phyloP scores from a whole-genome alignment of 345 rosid species.

The Zanthoxylum bungeanum region DNA sequence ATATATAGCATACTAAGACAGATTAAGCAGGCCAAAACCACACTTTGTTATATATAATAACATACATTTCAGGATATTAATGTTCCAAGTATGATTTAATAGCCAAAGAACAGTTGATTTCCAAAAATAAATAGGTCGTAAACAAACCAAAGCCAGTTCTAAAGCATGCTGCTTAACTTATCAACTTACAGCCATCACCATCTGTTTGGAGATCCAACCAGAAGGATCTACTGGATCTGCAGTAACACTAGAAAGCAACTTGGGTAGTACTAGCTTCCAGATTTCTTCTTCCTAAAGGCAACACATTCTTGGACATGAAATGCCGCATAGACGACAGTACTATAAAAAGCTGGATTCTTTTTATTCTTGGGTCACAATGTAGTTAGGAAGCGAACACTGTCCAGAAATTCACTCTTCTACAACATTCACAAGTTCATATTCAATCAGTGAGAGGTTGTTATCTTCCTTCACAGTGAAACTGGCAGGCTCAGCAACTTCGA shows the following conservation, averaged over 20 bases:
- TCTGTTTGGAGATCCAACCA: conserved; percentile 40
- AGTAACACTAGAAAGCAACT: conserved; percentile 30
- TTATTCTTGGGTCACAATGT: conserved; percentile 34
- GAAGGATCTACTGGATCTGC: conserved; percentile 37
- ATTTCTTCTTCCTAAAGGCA: conserved; percentile 33
- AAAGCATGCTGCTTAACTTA: conserved; percentile 34
- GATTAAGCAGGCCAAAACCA: conserved; percentile 16
- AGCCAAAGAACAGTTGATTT: conserved; percentile 17
- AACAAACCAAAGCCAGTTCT: conserved; percentile 37
- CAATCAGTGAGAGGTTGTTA: conserved; percentile 66
- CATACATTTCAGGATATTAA: conserved; percentile 21
- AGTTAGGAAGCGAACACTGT: conserved; percentile 9
- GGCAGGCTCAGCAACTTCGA: conserved; percentile 60
- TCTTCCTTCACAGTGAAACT: conserved; percentile 72
- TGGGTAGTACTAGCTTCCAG: conserved; percentile 36
- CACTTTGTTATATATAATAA: neutral
- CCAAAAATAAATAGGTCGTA: conserved; percentile 22
- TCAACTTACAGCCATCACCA: conserved; percentile 36
- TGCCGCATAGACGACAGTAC: conserved; percentile 27
- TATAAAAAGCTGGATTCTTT: conserved; percentile 32
- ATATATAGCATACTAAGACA: neutral
- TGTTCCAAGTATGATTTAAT: too few species aligned
- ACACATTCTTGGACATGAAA: conserved; percentile 26
- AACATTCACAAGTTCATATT: conserved; percentile 67
- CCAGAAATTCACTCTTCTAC: conserved; percentile 44